Conservation (phyloP, 306 rosid species). For the Lotus japonicus region DNA sequence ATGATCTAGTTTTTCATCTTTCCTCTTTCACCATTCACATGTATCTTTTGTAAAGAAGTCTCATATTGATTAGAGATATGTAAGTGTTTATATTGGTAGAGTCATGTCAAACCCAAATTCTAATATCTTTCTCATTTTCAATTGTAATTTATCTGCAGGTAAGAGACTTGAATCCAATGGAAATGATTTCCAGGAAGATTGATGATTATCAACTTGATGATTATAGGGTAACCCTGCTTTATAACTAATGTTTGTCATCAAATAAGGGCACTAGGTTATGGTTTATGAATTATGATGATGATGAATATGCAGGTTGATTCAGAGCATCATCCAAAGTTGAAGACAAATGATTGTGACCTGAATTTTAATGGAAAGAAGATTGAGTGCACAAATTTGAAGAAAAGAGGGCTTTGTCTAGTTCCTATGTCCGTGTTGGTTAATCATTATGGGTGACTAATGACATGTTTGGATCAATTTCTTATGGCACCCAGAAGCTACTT, state of each 20-base stretch:
- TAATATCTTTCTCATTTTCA: background rate
- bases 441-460: constrained; percentile 41
- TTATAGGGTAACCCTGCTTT: constrained; percentile 40
- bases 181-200: constrained; percentile 38
- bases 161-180: constrained; percentile 33
- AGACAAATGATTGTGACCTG: constrained; percentile 24
- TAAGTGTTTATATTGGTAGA: too few relatives aligned
- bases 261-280: background rate
- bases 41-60: too few relatives aligned
- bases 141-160: constrained; percentile 36
- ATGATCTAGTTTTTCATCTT: background rate
- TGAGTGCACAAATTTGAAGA: constrained; percentile 46
- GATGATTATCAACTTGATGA: constrained; percentile 30
- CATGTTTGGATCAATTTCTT: too few relatives aligned
- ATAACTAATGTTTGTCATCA: background rate
- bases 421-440: constrained; percentile 69
- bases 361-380: constrained; percentile 19
- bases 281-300: constrained; percentile 13
- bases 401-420: constrained; percentile 72
- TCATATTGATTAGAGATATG: too few relatives aligned
- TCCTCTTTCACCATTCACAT: background rate
- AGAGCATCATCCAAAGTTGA: constrained; percentile 34
- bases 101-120: too few relatives aligned
- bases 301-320: constrained; percentile 40
- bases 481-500: too few relatives aligned